phyloP scores from a whole-genome alignment of 257 asterid genomes.

The Lycium ferocissimum region DNA sequence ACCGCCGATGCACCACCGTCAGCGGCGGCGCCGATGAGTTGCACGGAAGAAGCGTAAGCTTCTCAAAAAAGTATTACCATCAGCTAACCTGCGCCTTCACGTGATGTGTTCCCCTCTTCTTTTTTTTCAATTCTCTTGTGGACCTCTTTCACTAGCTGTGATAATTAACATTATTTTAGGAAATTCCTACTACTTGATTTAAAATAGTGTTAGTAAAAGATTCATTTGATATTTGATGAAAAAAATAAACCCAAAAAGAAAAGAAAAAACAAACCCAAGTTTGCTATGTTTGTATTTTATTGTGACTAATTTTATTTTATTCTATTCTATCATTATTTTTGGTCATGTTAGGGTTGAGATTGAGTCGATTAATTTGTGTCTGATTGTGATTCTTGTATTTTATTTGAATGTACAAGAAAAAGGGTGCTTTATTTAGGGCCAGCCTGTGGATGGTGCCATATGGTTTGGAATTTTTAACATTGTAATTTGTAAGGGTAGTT shows the following conservation, averaged over 20 bases:
- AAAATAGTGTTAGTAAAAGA: conserved; percentile 32
- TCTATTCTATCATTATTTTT: background rate
- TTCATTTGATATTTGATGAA: background rate
- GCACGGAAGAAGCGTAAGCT: conserved; percentile 36
- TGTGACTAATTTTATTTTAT: background rate
- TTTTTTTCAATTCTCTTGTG: conserved; percentile 29
- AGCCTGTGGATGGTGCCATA: background rate
- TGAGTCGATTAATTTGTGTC: conserved; percentile 20
- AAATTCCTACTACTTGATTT: conserved; percentile 24
- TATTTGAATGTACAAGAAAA: conserved; percentile 19
- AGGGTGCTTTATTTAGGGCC: background rate
- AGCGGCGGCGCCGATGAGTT: conserved; percentile 35
- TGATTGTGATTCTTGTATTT: conserved; percentile 22
- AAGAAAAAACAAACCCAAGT: background rate
- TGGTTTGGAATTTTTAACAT: background rate
- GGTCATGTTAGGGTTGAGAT: conserved; percentile 8
- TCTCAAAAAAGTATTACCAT: conserved; percentile 29
- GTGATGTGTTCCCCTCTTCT: conserved; percentile 39
- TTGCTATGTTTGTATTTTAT: conserved; percentile 28
- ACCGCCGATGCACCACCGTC: conserved; percentile 27
- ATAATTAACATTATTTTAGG: conserved; percentile 27
- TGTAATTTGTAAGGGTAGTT: conserved; percentile 14
- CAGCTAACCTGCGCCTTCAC: conserved; percentile 40
- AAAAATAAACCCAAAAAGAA: background rate
- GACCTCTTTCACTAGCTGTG: conserved; percentile 35